These are phyloP conservation scores for Priceomyces haplophilus DNA, from an alignment of 805 yeast species.

Conservation along the genomic window DNA sequence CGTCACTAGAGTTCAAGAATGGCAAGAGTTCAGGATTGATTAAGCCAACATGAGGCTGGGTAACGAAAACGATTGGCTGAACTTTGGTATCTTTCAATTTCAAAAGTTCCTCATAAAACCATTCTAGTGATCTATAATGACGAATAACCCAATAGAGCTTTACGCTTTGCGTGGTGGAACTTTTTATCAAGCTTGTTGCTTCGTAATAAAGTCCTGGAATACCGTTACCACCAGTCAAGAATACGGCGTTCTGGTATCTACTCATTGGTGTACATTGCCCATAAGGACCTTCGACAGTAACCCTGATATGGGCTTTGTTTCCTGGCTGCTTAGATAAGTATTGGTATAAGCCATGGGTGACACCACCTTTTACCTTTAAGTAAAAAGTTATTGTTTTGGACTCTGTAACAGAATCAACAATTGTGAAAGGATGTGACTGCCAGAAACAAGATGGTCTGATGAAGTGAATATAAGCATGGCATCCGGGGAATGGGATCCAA, in stretches of 20 bases:
- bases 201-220: constrained; percentile 54
- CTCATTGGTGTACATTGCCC: constrained; percentile 51
- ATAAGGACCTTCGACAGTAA: constrained; percentile 65
- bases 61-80: constrained; percentile 25
- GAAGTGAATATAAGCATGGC: constrained; percentile 40
- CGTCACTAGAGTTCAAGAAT: constrained; percentile 2
- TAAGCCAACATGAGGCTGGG: constrained; percentile 19
- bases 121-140: constrained; percentile 44
- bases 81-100: constrained; percentile 21
- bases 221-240: constrained; percentile 75
- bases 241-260: constrained; percentile 51
- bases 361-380: constrained; percentile 37
- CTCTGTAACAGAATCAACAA: constrained; percentile 23
- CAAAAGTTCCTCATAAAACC: constrained; percentile 45
- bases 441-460: constrained; percentile 33
- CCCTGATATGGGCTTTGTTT: constrained; percentile 23
- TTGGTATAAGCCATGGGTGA: constrained; percentile 31
- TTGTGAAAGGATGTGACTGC: constrained; percentile 45
- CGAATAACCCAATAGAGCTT: constrained; percentile 65
- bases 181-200: constrained; percentile 27
- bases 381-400: constrained; percentile 24
- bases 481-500: constrained; percentile 40
- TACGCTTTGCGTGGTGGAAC: constrained; percentile 18
- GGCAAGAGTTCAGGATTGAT: constrained; percentile 1
- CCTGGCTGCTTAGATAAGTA: constrained; percentile 27